phyloP scores from a whole-genome alignment of 768 basidiomycete species.

The Leccinum arenicola region DNA sequence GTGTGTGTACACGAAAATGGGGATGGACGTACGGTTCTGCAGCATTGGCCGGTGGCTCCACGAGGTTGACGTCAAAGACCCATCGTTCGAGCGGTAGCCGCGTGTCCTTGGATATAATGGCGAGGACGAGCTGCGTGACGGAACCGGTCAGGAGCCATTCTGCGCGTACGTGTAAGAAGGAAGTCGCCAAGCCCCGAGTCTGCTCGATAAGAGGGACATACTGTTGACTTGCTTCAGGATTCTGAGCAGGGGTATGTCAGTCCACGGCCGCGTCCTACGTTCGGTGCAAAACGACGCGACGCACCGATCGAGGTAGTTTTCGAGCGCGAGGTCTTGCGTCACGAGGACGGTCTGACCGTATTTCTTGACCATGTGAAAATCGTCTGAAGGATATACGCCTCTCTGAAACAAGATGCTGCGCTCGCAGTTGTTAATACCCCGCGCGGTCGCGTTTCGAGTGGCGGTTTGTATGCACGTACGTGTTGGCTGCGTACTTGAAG shows the following conservation, averaged over 20 bases:
- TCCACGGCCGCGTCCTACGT: background rate
- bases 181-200: background rate
- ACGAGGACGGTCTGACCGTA: slow-evolving; percentile 95
- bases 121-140: slow-evolving; percentile 91
- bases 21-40: slow-evolving; percentile 45
- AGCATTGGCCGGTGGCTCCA: slow-evolving; percentile 56
- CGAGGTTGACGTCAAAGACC: slow-evolving; percentile 94
- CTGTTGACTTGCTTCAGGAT: slow-evolving; percentile 92
- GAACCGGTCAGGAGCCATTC: slow-evolving; percentile 94
- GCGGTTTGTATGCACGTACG: slow-evolving; percentile 47
- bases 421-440: background rate
- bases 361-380: slow-evolving; percentile 99
- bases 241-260: slow-evolving; percentile 24
- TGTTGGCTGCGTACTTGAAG: slow-evolving; percentile 99
- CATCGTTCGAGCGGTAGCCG: slow-evolving; percentile 91
- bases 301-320: slow-evolving; percentile 88
- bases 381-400: slow-evolving; percentile 95
- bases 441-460: background rate
- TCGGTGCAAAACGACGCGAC: background rate
- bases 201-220: slow-evolving; percentile 38
- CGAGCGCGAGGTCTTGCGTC: slow-evolving; percentile 88
- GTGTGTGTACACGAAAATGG: background rate
- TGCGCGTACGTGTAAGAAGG: slow-evolving; percentile 28
- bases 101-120: slow-evolving; percentile 94
- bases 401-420: slow-evolving; percentile 93